Percentiles rank a stretch among this genome's conserved stretches.
These are phyloP conservation scores for Colletotrichum tofieldiae DNA, from an alignment of 2,329 filamentous ascomycete species.

Conservation along the genomic window DNA sequence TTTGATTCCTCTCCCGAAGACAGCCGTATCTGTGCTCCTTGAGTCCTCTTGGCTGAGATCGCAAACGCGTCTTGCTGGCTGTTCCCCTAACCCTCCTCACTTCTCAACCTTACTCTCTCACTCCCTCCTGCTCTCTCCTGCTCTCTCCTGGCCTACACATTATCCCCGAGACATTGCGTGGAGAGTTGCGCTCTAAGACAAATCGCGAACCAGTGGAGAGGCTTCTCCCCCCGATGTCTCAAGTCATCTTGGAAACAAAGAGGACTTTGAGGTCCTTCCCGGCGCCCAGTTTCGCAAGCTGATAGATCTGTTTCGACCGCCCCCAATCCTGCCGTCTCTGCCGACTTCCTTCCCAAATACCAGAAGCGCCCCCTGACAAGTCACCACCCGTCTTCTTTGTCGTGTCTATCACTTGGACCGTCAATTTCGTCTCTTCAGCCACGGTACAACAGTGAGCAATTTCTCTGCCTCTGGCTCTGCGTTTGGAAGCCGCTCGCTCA, in stretches of 20 bases:
- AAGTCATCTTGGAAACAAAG: slow-evolving; percentile 51
- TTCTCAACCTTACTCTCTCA: slow-evolving; percentile 13
- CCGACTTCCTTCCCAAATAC: slow-evolving; percentile 34
- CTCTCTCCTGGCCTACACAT: slow-evolving; percentile 24
- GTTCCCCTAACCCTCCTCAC: slow-evolving; percentile 20
- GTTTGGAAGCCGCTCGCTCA: slow-evolving; percentile 26
- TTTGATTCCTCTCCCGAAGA: slow-evolving; percentile 18
- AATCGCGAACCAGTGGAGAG: slow-evolving; percentile 47
- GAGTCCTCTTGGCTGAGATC: slow-evolving; percentile 22
- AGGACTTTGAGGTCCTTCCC: slow-evolving; percentile 48
- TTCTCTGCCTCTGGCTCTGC: slow-evolving; percentile 16
- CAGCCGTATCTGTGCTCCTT: slow-evolving; percentile 24
- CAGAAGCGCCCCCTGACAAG: slow-evolving; percentile 29
- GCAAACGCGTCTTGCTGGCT: slow-evolving; percentile 30
- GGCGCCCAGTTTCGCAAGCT: slow-evolving; percentile 42
- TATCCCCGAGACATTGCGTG: slow-evolving; percentile 42
- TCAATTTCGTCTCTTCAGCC: slow-evolving; percentile 32
- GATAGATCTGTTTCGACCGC: slow-evolving; percentile 46
- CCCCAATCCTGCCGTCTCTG: slow-evolving; percentile 42
- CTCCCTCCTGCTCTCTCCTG: neutral
- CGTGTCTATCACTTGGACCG: slow-evolving; percentile 10
- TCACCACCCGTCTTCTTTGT: slow-evolving; percentile 38
- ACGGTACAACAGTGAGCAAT: slow-evolving; percentile 21
- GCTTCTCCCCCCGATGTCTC: slow-evolving; percentile 51
- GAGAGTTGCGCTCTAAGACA: slow-evolving; percentile 42